Conservation (phyloP, 441 rosid species). For the Dalechampia spathulata region DNA sequence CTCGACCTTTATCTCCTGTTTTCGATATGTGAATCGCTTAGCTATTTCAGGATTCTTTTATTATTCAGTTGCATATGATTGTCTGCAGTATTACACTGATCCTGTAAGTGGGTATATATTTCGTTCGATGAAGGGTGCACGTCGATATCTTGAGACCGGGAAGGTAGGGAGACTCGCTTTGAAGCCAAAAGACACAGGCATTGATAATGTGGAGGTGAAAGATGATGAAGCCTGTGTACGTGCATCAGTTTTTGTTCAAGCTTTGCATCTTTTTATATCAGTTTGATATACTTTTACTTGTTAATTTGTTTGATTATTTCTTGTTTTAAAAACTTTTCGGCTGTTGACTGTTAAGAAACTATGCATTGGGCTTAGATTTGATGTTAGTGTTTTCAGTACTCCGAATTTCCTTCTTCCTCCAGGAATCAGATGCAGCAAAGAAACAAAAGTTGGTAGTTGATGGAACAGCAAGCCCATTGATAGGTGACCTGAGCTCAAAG, state of each 20-base stretch:
- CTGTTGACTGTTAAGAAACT: too few species aligned
- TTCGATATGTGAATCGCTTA: neutral
- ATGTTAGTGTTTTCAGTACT: constrained; percentile 3
- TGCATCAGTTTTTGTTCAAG: constrained; percentile 12
- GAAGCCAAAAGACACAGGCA: constrained; percentile 38
- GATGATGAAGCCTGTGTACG: constrained; percentile 45
- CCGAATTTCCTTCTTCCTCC: constrained; percentile 1
- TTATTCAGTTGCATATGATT: constrained; percentile 10
- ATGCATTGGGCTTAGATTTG: neutral
- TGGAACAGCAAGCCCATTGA: constrained; percentile 10
- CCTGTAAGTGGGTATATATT: constrained; percentile 69
- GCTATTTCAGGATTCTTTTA: neutral
- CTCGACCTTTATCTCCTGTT: constrained; percentile 16
- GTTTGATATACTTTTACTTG: constrained; percentile 4
- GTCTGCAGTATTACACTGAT: constrained; percentile 66
- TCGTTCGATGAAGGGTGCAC: constrained; percentile 73
- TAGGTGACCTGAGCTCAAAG: constrained; percentile 20
- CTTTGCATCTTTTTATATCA: constrained; percentile 3
- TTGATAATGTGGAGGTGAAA: constrained; percentile 30
- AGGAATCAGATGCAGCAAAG: constrained; percentile 30
- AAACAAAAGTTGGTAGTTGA: constrained; percentile 24
- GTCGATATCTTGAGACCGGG: constrained; percentile 65
- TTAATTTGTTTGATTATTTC: neutral
- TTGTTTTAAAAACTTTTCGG: too few species aligned
- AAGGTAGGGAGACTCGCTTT: constrained; percentile 49